Base-by-base conservation (phyloP, 164 flowering plant genomes). In the Nelumbo lutea region DNA sequence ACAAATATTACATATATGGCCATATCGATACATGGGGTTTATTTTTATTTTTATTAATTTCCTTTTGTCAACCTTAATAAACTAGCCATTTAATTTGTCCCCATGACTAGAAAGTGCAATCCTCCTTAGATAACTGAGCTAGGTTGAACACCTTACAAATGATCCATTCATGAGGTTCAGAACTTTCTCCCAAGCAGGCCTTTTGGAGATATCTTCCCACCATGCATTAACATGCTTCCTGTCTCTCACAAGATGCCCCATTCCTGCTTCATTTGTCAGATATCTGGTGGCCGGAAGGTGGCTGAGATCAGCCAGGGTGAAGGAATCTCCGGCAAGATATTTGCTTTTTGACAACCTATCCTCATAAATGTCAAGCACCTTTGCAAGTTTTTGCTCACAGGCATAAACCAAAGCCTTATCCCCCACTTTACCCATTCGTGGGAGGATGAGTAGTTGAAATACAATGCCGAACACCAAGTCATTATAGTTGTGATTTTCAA, bases 151-250 rank as follows among this genome's bases (percentile, higher is more conserved):
- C 2, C 3, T 3, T 44, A 9, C 0, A 6, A 44, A 11, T 62
- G 48, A 47, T 11, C 44, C 14, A 27, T 68, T 72, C 4, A 65
- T 65, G 59, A 87, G 83, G 63, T 75, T 61, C 79, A 85, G 64
- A 0, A 88, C 79, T 65, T 87, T 84, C 79, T 76, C 87, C 97
- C 91, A 89, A 71, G 95, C 75, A 40, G 87, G 83, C 7, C 97
- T 72, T 65, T 59, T 70, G 0, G 97, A 87, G 67, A 91, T 88
- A 45, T 82, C 78, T 9, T 79, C 75, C 95, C 93, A 91, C 97
- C 95, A 89, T 0, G 82, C 78, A 57, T 80, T 80, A 59, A 91
- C 85, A 55, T 79, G 70, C 72, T 81, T 75, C 80, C 88, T 79
- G 15, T 78, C 73, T 1, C 50, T 78, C 43, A 90, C 74, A 70